Percentiles rank a stretch among this genome's conserved stretches.
These are phyloP conservation scores for Rosa chinensis DNA, from an alignment of 306 rosid species.

Conservation along the genomic window DNA sequence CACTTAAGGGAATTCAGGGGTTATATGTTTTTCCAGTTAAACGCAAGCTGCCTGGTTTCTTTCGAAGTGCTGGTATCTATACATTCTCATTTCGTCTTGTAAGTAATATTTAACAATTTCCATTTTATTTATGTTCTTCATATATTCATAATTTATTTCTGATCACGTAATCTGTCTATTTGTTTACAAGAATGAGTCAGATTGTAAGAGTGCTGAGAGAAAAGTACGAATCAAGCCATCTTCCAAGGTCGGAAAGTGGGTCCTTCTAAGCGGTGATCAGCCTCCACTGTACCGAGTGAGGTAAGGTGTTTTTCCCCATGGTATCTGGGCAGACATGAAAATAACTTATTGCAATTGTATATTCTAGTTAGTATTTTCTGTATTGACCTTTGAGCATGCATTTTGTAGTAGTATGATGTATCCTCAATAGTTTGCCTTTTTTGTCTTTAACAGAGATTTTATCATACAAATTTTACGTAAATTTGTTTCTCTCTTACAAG, in stretches of 20 bases:
- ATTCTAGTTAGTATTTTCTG: not conserved
- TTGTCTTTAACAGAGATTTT: not conserved
- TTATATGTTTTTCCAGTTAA: conserved; percentile 38
- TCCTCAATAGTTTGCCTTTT: not conserved
- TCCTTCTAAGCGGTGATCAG: conserved; percentile 14
- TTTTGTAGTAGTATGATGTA: not conserved
- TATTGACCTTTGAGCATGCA: not conserved
- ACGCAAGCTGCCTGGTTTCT: conserved; percentile 16
- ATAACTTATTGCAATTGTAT: not conserved
- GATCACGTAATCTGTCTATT: conserved; percentile 14
- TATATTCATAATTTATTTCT: not conserved
- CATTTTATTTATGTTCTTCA: not conserved
- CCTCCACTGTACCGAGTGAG: conserved; percentile 24
- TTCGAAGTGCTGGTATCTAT: conserved; percentile 35
- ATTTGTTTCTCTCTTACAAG: not conserved
- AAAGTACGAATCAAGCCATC: conserved; percentile 36
- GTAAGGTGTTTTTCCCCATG: conserved; percentile 19
- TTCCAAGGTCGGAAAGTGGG: conserved; percentile 24
- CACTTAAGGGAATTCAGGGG: conserved; percentile 33
- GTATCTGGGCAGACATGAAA: not conserved
- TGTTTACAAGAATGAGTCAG: conserved; percentile 32
- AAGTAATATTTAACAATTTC: conserved; percentile 22
- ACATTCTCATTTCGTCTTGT: conserved; percentile 45
- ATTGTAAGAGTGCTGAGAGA: conserved; percentile 24
- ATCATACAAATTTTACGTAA: not conserved